Conservation (phyloP, 2,329 filamentous ascomycete species). For the Penicillium sumatraense region DNA sequence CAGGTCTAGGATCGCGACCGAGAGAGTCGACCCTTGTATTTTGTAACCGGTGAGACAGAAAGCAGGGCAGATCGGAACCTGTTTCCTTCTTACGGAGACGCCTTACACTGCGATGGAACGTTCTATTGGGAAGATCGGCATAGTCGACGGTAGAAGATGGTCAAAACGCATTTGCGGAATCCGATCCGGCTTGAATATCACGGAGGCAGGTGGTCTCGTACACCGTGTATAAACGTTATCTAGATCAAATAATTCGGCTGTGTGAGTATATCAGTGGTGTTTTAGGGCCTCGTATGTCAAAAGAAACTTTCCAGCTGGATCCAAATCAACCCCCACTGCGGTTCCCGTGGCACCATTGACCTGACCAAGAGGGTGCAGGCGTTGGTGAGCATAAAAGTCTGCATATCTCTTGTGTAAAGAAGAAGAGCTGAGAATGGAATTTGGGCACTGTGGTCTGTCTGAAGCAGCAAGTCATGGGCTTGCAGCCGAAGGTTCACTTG, state of each 20-base stretch:
- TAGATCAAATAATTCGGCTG: slow-evolving; percentile 1
- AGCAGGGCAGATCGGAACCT: too few species aligned
- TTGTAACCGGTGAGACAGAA: background rate
- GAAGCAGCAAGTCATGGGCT: slow-evolving; percentile 1
- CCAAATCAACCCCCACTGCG: background rate
- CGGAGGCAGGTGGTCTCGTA: background rate
- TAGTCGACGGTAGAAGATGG: too few species aligned
- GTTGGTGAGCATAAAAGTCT: background rate
- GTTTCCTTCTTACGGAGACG: too few species aligned
- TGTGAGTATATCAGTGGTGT: background rate
- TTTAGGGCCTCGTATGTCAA: background rate
- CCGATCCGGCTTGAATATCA: background rate
- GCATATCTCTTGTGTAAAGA: background rate
- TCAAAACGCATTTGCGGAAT: too few species aligned
- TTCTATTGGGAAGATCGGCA: too few species aligned
- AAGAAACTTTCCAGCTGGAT: background rate
- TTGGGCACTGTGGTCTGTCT: slow-evolving; percentile 23
- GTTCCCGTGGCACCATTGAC: slow-evolving; percentile 7
- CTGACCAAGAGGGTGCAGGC: slow-evolving; percentile 4
- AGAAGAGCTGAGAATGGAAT: slow-evolving; percentile 11
- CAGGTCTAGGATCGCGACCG: too few species aligned
- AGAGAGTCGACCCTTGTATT: background rate
- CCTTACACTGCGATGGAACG: too few species aligned
- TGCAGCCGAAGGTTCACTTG: background rate
- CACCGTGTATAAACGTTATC: background rate